Conservation (phyloP, 2,329 filamentous ascomycete species). For the Fonsecaea monophora region DNA sequence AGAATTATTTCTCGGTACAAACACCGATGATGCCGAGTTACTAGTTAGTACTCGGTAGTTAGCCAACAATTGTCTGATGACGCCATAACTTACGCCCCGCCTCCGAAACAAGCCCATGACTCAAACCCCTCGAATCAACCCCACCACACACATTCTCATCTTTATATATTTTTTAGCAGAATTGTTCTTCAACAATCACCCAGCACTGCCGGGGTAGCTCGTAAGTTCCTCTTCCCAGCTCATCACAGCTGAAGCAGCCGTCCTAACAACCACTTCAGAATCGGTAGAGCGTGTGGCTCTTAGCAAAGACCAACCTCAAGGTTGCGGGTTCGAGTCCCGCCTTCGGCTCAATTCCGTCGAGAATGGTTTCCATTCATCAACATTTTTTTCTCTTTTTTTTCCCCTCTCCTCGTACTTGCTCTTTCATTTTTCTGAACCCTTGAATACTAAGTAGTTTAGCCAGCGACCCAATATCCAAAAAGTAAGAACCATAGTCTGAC, state of each 20-base stretch:
- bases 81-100: no score
- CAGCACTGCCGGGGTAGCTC: conserved; percentile 8
- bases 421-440: no score
- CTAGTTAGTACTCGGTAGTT: no score
- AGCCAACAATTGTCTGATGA: no score
- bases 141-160: background rate
- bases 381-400: background rate
- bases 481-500: no score
- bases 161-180: background rate
- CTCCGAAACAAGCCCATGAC: background rate
- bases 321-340: conserved; percentile 20
- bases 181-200: conserved; percentile 3
- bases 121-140: background rate
- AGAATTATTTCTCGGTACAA: no score
- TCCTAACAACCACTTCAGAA: conserved; percentile 47
- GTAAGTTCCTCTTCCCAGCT: background rate
- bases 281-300: conserved; percentile 60
- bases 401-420: no score
- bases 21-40: no score
- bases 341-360: conserved; percentile 4
- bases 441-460: no score
- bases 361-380: no score
- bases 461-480: no score
- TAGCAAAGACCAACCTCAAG: conserved; percentile 40
- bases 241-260: background rate